Base-by-base conservation (phyloP, 1,139 yeast genomes). In the Suhomyces kunorum region DNA sequence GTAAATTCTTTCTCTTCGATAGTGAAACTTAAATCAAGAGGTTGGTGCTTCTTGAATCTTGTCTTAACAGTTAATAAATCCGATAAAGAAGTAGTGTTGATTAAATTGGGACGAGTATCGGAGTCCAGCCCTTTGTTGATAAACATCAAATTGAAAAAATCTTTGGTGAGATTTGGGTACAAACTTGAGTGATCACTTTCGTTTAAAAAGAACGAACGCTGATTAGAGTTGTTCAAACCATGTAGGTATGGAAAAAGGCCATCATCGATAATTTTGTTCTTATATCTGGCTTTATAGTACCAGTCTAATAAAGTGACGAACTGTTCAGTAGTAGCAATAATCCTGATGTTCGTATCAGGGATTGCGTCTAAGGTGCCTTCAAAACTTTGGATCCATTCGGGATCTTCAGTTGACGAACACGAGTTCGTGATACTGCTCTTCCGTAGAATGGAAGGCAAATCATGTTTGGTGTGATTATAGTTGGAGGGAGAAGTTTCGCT, bases 211-310 rank as follows among this genome's bases (percentile, higher is more conserved):
- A 54, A 68, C 1, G 57, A 56, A 23, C 68, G 55, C 45, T 66
- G 73, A 34, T 53, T 51, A 8, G 51, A 34, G 33, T 53, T 56
- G 40, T 53, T 50, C 29, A 68, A 49, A 0, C 72, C 74, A 51
- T 68, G 74, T 32, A 68, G 54, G 42, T 63, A 68, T 1, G 75
- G 75, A 39, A 69, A 68, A 46, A 66, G 46, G 8, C n/a, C 19
- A 16, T 13, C 14, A n/a, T 35, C 38, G 6, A 23, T 18, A 3
- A 17, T 7, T 4, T 27, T 31, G 15, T 31, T 15, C 8, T 16
- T 23, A 18, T 45, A 34, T 18, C 48, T 34, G 14, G 37, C 9
- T 18, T 53, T 48, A 44, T 68, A 65, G 41, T 64, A 61, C 47
- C 54, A 60, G 18, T 59, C 49, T 16, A 67, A 54, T 19, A 69